Base-by-base conservation (phyloP, 768 basidiomycete genomes). In the Rhodotorula diobovata region DNA sequence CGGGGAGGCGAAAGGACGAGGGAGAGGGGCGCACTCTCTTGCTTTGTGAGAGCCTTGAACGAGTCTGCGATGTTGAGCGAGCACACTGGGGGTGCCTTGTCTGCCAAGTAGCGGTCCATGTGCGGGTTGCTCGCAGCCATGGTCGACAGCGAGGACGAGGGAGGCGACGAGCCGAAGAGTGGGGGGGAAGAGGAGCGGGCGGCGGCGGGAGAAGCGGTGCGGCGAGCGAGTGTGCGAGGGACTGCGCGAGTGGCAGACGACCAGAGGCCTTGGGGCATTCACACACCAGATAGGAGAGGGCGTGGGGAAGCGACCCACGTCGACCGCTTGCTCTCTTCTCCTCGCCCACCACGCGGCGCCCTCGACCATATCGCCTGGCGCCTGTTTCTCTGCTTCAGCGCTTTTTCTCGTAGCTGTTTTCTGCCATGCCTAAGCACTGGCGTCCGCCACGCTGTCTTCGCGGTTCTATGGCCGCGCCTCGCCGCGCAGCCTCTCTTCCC, bases 21-120 rank as follows among this genome's bases (percentile, higher is more conserved):
- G 46, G 4, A 7, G 58, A 10, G 32, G n/a, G 30, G 61, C 71
- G 89, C 78, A 73, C 71, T 73, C 64, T 93, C 91, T 74, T 84
- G 85, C 14, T 85, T 81, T 61, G 90, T 92, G 51, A 68, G 66
- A n/a, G 58, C 71, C 41, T 35, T 81, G 81, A 92, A 93, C 1
- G 89, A 84, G 65, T 86, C 85, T 50, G 83, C 84, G 50, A 90
- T 85, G 61, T 88, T 84, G 66, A 93, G 82, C 66, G 86, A 83
- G 79, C 90, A 91, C 61, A 90, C 81, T 25, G 91, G 91, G n/a
- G 89, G 85, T 11, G 28, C 32, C n/a, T 45, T 41, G 51, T 51
- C 23, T 23, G 60, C 59, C 25, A 53, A n/a, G 51, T 53, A 53
- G 51, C 51, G 51, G 51, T 53, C 51, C 51, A 53, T 53, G 48